Evolutionary conservation across 192 early-diverging fungal species (phyloP), one percentile per base, ranked within the genome.

Genomic region (Chytriomyces confervae): DNA sequence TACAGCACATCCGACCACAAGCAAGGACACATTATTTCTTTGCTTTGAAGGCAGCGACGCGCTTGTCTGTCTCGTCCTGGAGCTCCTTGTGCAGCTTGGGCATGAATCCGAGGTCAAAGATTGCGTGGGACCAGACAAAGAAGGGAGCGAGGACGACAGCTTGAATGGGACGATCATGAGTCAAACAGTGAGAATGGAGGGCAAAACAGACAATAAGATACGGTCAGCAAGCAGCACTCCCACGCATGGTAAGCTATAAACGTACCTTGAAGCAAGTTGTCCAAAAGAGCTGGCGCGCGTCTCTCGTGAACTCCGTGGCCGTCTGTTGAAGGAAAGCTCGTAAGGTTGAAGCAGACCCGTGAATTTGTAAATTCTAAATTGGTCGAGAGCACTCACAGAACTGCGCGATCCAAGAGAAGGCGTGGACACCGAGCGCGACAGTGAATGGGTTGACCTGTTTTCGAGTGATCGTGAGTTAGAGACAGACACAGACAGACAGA

Each of bases 101-200:
- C 53, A 93, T 91, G 84, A 94, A 95, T 43, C 97, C 95, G 5
- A 93, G 50, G 72, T 77, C 80, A 79, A 98, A 97, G 61, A 98
- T 81, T 10, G 90, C 64, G 82, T 98, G 95, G 45, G 93, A 85
- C 74, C 93, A 95, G 6, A 97, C 95, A 86, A 98, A 98, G 81
- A 95, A 95, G 43, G 95, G 95, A 1, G 97, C 97, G 74, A 96
- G 93, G 50, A 97, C 92, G 29, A 97, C 60, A 3, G 97, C 96
- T 92, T 0, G 70, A 27, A 9, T 3, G 7, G 0, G 1, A 6
- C 2, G 18, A n/a, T 24, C 13, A 20, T 9, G 4, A 13, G 24
- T 43, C 1, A 57, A 51, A 2, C 27, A 36, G 29, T 36, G 2
- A 2, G 1, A 36, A 36, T 0, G 29, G 29, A 36, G 53, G 11